Percentiles rank a stretch among this genome's conserved stretches.
These are phyloP conservation scores for Ustilago trichophora DNA, from an alignment of 1,284 basidiomycete species.

Conservation along the genomic window DNA sequence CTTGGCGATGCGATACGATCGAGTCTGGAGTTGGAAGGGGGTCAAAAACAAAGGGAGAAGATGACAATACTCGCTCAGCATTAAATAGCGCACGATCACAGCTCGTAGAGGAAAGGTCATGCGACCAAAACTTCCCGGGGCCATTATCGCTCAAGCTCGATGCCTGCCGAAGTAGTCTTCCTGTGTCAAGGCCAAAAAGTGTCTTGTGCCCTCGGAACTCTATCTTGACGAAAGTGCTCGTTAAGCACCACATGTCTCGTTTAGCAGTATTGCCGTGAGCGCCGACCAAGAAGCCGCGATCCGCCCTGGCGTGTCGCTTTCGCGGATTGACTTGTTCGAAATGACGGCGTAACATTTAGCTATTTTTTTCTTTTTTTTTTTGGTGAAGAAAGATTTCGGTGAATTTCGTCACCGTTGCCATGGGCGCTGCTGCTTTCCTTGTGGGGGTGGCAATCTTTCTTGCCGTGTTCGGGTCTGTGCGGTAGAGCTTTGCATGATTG, in stretches of 20 bases:
- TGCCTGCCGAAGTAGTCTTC: too few species aligned
- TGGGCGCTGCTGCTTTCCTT: too few species aligned
- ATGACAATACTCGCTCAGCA: too few species aligned
- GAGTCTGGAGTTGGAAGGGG: too few species aligned
- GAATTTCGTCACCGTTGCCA: conserved; percentile 17
- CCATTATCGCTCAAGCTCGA: too few species aligned
- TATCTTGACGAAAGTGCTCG: neutral
- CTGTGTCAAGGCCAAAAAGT: too few species aligned
- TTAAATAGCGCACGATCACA: conserved; percentile 2
- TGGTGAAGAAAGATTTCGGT: conserved; percentile 26
- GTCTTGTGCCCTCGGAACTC: too few species aligned
- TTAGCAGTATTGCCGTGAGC: neutral
- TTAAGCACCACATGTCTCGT: conserved; percentile 12
- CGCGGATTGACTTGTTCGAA: too few species aligned
- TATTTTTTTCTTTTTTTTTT: too few species aligned
- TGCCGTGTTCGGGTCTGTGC: conserved; percentile 20
- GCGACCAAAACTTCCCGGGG: too few species aligned
- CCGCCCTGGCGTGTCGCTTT: conserved; percentile 13
- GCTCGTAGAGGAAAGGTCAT: conserved; percentile 3
- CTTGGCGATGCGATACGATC: neutral
- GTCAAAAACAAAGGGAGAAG: too few species aligned
- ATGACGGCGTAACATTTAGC: too few species aligned
- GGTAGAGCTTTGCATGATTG: conserved; percentile 4
- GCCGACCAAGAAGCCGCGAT: conserved; percentile 22
- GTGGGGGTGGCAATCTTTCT: conserved; percentile 2